A percentile compares a stretch with the other conserved stretches of the same genome.
These are phyloP conservation scores for Sarocladium kiliense DNA, from an alignment of 2,329 filamentous ascomycete species.

Conservation along the genomic window DNA sequence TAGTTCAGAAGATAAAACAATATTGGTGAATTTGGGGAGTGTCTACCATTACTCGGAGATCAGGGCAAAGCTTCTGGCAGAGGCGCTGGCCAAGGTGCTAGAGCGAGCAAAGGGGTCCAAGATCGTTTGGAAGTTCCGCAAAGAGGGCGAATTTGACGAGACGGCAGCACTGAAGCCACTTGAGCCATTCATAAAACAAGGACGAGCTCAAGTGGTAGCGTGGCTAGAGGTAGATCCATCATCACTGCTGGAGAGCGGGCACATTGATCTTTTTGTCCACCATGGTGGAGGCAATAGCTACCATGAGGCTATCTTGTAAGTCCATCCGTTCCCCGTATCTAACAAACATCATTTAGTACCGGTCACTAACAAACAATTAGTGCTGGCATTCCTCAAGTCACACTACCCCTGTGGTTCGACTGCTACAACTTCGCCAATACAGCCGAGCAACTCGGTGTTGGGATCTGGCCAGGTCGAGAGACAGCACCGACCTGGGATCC, in stretches of 20 bases:
- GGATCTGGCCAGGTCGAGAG: slow-evolving; percentile 27
- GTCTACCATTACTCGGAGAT: neutral
- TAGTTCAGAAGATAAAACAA: neutral
- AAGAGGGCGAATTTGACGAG: slow-evolving; percentile 13
- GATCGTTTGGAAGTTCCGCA: slow-evolving; percentile 27
- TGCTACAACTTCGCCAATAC: slow-evolving; percentile 35
- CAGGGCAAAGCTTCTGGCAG: neutral
- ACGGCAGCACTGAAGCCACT: neutral
- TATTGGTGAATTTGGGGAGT: neutral
- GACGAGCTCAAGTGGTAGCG: slow-evolving; percentile 17
- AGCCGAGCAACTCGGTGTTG: slow-evolving; percentile 34
- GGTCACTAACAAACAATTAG: slow-evolving; percentile 18
- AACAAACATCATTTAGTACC: too few species aligned
- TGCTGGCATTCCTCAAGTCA: slow-evolving; percentile 36
- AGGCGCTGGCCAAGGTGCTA: neutral
- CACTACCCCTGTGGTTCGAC: slow-evolving; percentile 39
- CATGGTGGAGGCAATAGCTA: slow-evolving; percentile 37
- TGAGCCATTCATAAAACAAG: slow-evolving; percentile 15
- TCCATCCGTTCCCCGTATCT: slow-evolving; percentile 4
- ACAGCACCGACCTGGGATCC: slow-evolving; percentile 23
- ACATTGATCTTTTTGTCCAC: slow-evolving; percentile 29
- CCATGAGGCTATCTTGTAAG: slow-evolving; percentile 38
- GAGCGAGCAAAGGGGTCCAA: neutral
- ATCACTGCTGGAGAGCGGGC: slow-evolving; percentile 28
- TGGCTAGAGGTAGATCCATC: slow-evolving; percentile 27